phyloP scores from a whole-genome alignment of 1,284 basidiomycete species.

The Schizopora paradoxa region DNA sequence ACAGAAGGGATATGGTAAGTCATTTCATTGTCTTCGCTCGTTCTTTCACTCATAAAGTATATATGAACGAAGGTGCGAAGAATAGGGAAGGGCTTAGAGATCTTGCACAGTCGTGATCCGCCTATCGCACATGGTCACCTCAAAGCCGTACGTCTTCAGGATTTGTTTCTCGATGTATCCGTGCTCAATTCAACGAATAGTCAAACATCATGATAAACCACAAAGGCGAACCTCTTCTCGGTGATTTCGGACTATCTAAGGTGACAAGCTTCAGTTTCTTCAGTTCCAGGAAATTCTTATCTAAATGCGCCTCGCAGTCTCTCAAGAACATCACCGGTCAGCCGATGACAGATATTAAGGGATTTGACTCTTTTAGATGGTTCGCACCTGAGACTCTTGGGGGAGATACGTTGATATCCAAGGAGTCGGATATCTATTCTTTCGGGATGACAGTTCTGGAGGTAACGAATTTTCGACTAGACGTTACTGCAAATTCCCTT shows the following conservation, averaged over 20 bases:
- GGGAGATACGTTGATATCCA: not conserved
- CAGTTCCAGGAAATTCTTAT: no score
- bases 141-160: not conserved
- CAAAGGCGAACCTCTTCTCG: conserved; percentile 3
- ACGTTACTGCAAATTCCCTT: no score
- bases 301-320: no score
- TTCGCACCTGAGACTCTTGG: conserved; percentile 9
- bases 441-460: conserved; percentile 13
- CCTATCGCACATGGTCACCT: conserved; percentile 12
- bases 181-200: no score
- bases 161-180: no score
- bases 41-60: no score
- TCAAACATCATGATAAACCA: no score
- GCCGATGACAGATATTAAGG: conserved; percentile 5
- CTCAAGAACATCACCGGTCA: no score
- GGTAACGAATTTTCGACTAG: conserved; percentile 2
- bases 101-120: conserved; percentile 11
- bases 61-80: conserved; percentile 8
- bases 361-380: conserved; percentile 10
- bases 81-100: conserved; percentile 10
- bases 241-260: no score
- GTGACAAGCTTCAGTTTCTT: no score
- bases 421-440: conserved; percentile 15
- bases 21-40: no score
- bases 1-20: no score